These are phyloP conservation scores for Plasmodium falciparum DNA, from an alignment of 169 alveolate genomes.

Conservation along the genomic window DNA sequence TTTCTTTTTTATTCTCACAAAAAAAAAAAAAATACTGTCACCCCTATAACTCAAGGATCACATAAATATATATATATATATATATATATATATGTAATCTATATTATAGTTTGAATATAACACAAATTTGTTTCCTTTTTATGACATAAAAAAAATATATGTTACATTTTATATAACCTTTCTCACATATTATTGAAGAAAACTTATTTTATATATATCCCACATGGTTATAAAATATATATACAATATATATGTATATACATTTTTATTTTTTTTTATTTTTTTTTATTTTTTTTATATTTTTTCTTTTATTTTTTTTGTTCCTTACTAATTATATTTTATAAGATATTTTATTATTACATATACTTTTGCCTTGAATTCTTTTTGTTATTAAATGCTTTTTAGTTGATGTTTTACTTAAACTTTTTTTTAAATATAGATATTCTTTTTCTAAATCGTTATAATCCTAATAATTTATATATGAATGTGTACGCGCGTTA, in stretches of 20 bases:
- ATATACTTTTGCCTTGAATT: constrained; percentile 1
- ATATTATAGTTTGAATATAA: neutral
- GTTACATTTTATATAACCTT: neutral
- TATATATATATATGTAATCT: neutral
- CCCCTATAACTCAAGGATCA: too few species aligned
- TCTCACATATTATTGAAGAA: too few species aligned
- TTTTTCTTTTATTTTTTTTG: neutral
- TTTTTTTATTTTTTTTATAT: too few species aligned
- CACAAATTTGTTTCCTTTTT: constrained; percentile 12
- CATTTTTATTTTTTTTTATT: too few species aligned
- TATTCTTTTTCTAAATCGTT: constrained; percentile 37
- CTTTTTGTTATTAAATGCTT: neutral
- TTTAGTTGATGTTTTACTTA: constrained; percentile 33
- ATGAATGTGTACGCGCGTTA: neutral
- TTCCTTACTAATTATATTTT: constrained; percentile 19
- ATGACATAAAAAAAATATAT: constrained; percentile 2
- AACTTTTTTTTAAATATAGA: constrained; percentile 27
- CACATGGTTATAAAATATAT: too few species aligned
- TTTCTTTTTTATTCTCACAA: neutral
- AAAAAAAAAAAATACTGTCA: neutral
- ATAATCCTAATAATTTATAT: constrained; percentile 15
- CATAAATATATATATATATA: too few species aligned
- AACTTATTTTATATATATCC: too few species aligned
- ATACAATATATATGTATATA: too few species aligned
- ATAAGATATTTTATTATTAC: constrained; percentile 20